Percentiles rank a stretch among this genome's conserved stretches.
Conservation (phyloP, 1,284 basidiomycete species). For the Trichosporon ovoides region DNA sequence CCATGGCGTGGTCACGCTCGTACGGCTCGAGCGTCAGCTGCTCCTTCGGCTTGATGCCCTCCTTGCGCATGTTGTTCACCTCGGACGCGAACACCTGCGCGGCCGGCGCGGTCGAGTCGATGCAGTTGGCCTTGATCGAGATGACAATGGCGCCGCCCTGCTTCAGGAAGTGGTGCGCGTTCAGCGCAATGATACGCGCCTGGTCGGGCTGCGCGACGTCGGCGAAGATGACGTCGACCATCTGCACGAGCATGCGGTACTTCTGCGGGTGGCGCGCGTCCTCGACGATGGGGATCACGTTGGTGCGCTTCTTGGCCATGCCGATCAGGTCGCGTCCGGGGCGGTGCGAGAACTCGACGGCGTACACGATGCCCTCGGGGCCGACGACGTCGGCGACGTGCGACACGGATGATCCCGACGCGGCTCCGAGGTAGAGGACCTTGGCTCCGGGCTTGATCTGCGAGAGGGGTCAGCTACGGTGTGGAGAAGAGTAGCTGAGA, state of each 20-base stretch:
- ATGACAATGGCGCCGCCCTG: constrained; percentile 89
- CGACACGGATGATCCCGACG: constrained; percentile 87
- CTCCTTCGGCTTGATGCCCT: constrained; percentile 76
- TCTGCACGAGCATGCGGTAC: constrained; percentile 89
- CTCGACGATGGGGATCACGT: constrained; percentile 97
- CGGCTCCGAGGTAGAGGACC: constrained; percentile 96
- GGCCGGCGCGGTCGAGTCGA: constrained; percentile 88
- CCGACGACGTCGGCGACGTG: constrained; percentile 99
- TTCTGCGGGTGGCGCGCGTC: constrained; percentile 92
- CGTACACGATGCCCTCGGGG: constrained; percentile 94
- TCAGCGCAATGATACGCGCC: constrained; percentile 87
- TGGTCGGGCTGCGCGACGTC: constrained; percentile 99
- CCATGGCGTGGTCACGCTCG: constrained; percentile 52
- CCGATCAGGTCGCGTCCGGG: constrained; percentile 96
- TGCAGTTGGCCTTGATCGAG: constrained; percentile 99
- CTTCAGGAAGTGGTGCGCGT: constrained; percentile 95
- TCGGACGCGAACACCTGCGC: constrained; percentile 87
- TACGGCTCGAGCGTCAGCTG: constrained; percentile 57
- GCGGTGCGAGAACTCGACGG: constrained; percentile 95
- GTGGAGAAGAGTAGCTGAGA: too few species aligned
- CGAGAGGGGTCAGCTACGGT: constrained; percentile 1
- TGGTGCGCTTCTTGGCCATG: constrained; percentile 99
- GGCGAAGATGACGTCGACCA: constrained; percentile 94
- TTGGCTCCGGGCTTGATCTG: constrained; percentile 86
- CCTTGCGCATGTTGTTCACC: constrained; percentile 74